Base-by-base conservation (phyloP, 2,329 filamentous ascomycete species). In the Neodidymelliopsis sp. region DNA sequence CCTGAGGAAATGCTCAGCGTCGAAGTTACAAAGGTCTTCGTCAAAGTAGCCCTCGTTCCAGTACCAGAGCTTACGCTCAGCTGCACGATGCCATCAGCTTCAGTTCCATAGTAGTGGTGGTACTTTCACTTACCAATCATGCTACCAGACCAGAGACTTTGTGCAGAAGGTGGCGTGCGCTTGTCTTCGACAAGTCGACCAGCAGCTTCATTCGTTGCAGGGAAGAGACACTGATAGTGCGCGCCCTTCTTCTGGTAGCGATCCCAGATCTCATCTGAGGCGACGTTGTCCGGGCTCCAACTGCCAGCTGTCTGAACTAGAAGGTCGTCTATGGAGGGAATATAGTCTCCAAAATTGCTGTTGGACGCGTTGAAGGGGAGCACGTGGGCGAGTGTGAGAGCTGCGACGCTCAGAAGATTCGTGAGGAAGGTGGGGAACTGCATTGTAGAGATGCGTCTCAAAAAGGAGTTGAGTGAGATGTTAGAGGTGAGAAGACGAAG, bases 211-310 rank as follows among this genome's bases (percentile, higher is more conserved):
- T 57, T 47, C 2, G 45, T 29, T 8, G 45, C 50, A 4, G 19
- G 16, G 31, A 57, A 51, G 7, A 53, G 39, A 20, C 36, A 47
- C n/a, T 52, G 34, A 12, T 45, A 42, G 8, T 34, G 28, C 3
- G 8, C 31, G n/a, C 50, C 47, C 19, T 54, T 54, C 10, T 28
- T 23, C 18, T 12, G 15, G n/a, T 44, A 49, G 12, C 37, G 43
- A 15, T 54, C 25, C 59, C 57, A 63, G 4, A 37, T 16, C 2
- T 16, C 49, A 3, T 56, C 46, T 9, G 42, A 36, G 8, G 59
- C 54, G 11, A 34, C 35, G 2, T 37, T 41, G 1, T 20, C 22
- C 10, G 48, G 19, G 11, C 56, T 41, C 39, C 40, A 35, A 20
- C 37, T 10, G n/a, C 24, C 45, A 4, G 31, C 45, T 11, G 33